Percentiles rank a stretch among this genome's conserved stretches.
phyloP scores from a whole-genome alignment of 139 green algal genomes.

The Chlamydomonas sphaeroides region DNA sequence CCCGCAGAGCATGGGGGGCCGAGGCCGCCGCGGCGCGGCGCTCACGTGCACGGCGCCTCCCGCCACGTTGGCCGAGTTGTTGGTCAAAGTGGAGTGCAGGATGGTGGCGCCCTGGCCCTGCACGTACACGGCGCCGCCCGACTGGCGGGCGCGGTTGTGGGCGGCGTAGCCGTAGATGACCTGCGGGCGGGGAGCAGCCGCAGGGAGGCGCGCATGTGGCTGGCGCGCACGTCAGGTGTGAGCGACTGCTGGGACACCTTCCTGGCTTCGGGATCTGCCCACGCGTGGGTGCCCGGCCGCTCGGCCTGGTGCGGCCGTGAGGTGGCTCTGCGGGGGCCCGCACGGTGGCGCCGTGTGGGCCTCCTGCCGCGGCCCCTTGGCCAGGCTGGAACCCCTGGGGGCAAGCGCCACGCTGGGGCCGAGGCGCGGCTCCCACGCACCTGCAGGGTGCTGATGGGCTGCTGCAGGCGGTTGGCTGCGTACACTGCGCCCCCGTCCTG shows the following conservation, averaged over 20 bases:
- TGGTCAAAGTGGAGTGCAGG: background rate
- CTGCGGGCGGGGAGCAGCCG: background rate
- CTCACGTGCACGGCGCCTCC: background rate
- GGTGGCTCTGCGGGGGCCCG: background rate
- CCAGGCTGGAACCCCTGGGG: background rate
- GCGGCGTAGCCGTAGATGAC: background rate
- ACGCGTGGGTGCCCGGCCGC: no score
- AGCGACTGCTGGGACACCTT: background rate
- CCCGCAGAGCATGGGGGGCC: background rate
- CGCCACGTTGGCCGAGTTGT: background rate
- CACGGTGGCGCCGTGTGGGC: background rate
- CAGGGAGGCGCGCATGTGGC: background rate
- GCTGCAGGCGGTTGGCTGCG: background rate
- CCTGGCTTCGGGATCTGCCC: background rate
- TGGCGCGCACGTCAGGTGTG: background rate
- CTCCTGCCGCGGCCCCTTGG: no score
- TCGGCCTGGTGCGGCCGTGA: background rate
- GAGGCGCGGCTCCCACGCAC: background rate
- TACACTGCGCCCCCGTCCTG: background rate
- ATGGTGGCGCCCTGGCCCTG: background rate
- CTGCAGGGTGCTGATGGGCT: background rate
- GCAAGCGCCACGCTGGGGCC: no score
- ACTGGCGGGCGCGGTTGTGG: background rate
- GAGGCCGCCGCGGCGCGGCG: background rate
- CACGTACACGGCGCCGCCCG: background rate